Conservation (phyloP, 2,329 filamentous ascomycete genomes). For the Paracoccidioides brasiliensis region DNA sequence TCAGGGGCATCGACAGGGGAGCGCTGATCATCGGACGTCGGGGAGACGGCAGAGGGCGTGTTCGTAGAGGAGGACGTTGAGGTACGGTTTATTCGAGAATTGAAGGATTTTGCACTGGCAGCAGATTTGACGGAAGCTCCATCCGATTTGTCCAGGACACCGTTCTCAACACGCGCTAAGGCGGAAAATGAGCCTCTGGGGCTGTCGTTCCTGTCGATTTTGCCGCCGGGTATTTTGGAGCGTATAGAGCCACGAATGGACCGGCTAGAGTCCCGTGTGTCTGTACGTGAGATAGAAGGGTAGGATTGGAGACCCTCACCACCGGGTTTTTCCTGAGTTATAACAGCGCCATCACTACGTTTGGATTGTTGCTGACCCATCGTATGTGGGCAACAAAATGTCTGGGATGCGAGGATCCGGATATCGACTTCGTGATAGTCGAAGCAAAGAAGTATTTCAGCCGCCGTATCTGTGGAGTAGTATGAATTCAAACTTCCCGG, state of each 20-base stretch:
- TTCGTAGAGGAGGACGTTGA: slow-evolving; percentile 13
- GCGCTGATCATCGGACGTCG: slow-evolving; percentile 29
- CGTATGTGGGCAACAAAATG: slow-evolving; percentile 15
- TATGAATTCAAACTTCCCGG: not conserved
- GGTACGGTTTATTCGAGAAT: slow-evolving; percentile 36
- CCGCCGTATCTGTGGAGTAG: not conserved
- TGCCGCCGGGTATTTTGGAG: slow-evolving; percentile 65
- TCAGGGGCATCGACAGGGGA: slow-evolving; percentile 36
- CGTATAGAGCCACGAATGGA: slow-evolving; percentile 70
- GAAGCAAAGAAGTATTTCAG: not conserved
- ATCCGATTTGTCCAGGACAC: slow-evolving; percentile 53
- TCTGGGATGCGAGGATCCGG: too few species aligned
- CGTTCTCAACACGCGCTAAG: slow-evolving; percentile 47
- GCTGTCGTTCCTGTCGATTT: slow-evolving; percentile 56
- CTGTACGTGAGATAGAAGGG: slow-evolving; percentile 80
- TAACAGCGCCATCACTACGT: slow-evolving; percentile 40
- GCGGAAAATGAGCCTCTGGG: slow-evolving; percentile 59
- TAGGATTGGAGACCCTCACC: slow-evolving; percentile 63
- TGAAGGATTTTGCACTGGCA: slow-evolving; percentile 41
- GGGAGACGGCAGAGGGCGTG: slow-evolving; percentile 26
- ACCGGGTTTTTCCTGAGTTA: slow-evolving; percentile 19
- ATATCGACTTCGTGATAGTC: too few species aligned
- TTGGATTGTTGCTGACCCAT: slow-evolving; percentile 43
- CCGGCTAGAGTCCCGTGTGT: slow-evolving; percentile 82
- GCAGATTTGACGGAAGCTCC: slow-evolving; percentile 61